Conservation (phyloP, 179 eudicot species). For the Heliamphora ciliata region DNA sequence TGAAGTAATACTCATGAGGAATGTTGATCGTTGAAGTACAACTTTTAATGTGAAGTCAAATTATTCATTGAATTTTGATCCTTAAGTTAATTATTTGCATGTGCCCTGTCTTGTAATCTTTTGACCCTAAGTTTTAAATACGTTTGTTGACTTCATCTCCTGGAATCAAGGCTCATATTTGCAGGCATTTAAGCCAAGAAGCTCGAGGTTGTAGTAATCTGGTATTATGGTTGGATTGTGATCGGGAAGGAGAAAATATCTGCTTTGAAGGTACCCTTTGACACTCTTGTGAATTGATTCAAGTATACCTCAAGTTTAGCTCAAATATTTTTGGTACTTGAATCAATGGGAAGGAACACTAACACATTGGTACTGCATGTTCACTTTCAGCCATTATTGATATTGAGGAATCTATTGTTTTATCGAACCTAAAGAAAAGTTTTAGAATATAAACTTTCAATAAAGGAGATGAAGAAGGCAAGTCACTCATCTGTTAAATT, state of each 20-base stretch:
- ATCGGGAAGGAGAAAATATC: slow-evolving; percentile 95
- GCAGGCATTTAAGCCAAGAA: slow-evolving; percentile 84
- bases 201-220: slow-evolving; percentile 84
- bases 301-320: neutral
- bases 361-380: neutral
- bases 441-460: too few species aligned
- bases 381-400: neutral
- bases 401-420: neutral
- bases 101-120: neutral
- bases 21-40: neutral
- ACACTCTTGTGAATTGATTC: neutral
- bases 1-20: neutral
- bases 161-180: slow-evolving; percentile 65
- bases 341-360: neutral
- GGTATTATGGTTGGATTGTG: slow-evolving; percentile 94
- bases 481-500: too few species aligned
- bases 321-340: neutral
- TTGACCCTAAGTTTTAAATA: neutral
- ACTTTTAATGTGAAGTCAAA: neutral
- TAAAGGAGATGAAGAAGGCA: too few species aligned
- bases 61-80: neutral
- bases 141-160: slow-evolving; percentile 14
- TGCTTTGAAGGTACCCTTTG: slow-evolving; percentile 86
- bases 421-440: too few species aligned
- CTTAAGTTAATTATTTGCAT: neutral